Evolutionary conservation across 164 flowering plant species (phyloP).

Genomic region (Tetrastigma voinierianum): DNA sequence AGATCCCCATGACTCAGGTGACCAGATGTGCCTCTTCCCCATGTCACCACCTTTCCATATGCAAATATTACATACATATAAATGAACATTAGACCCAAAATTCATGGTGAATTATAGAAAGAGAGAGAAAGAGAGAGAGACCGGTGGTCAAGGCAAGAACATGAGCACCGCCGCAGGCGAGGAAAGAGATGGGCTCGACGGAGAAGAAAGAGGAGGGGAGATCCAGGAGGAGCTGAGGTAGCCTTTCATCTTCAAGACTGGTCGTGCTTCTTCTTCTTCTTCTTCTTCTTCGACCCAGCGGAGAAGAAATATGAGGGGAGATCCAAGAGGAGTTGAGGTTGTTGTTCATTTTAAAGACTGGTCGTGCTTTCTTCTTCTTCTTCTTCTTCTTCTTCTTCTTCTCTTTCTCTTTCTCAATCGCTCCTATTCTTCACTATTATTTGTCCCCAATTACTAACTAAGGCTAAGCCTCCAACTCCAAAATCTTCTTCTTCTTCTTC

Average conservation of each 20-base stretch:
- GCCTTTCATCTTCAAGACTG: conserved; percentile 52
- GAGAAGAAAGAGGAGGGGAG: conserved; percentile 29
- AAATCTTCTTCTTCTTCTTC: conserved; percentile 21
- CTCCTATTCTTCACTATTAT: no score
- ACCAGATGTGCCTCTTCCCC: conserved; percentile 97
- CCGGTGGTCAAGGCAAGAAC: conserved; percentile 56
- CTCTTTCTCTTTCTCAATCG: no score
- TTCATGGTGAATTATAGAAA: not conserved
- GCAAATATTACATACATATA: conserved; percentile 21
- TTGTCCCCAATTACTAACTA: no score
- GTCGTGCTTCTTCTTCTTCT: no score
- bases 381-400: no score
- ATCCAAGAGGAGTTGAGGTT: no score
- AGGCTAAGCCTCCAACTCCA: conserved; percentile 99
- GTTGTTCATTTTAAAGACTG: no score
- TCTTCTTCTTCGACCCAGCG: no score
- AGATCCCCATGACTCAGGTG: conserved; percentile 83
- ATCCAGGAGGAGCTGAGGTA: conserved; percentile 52
- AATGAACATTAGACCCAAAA: not conserved
- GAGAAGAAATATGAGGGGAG: no score
- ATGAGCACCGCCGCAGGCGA: conserved; percentile 91
- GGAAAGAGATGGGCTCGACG: conserved; percentile 42
- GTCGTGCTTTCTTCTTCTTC: no score
- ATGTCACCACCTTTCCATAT: conserved; percentile 65
- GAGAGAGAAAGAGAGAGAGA: conserved; percentile 18